Conservation (phyloP, 2,329 filamentous ascomycete species). For the Apiospora pterosperma region DNA sequence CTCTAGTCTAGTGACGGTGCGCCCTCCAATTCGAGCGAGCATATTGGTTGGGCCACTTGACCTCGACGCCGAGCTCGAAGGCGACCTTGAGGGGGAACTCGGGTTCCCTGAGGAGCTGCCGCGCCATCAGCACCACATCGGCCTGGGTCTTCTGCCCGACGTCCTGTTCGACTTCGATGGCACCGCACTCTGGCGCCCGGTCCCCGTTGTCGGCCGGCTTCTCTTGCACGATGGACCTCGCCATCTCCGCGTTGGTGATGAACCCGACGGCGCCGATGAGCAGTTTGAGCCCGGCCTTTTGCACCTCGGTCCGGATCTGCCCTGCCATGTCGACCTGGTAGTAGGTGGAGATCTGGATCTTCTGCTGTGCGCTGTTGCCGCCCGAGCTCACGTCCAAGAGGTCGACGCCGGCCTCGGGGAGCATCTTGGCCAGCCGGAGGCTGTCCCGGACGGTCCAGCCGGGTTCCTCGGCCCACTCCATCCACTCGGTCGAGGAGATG, state of each 20-base stretch:
- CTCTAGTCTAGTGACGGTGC: slow-evolving; percentile 19
- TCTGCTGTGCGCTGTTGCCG: slow-evolving; percentile 62
- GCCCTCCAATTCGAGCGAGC: slow-evolving; percentile 31
- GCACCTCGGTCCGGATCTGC: slow-evolving; percentile 64
- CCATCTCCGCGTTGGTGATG: slow-evolving; percentile 67
- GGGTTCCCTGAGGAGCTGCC: slow-evolving; percentile 80
- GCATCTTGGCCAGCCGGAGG: slow-evolving; percentile 62
- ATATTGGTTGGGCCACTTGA: slow-evolving; percentile 71
- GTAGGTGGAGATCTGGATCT: slow-evolving; percentile 57
- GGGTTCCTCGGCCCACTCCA: slow-evolving; percentile 55
- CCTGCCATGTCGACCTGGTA: slow-evolving; percentile 76
- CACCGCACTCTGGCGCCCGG: slow-evolving; percentile 19
- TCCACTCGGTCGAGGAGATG: slow-evolving; percentile 65
- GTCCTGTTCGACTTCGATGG: slow-evolving; percentile 41
- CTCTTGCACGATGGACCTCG: slow-evolving; percentile 54
- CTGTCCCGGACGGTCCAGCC: slow-evolving; percentile 70
- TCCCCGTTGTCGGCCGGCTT: slow-evolving; percentile 35
- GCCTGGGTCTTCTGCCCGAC: slow-evolving; percentile 40
- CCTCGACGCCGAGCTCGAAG: slow-evolving; percentile 65
- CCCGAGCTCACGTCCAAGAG: slow-evolving; percentile 79
- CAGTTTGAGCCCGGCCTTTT: slow-evolving; percentile 45
- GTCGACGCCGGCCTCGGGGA: slow-evolving; percentile 74
- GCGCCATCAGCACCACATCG: slow-evolving; percentile 71
- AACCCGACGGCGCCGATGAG: slow-evolving; percentile 72
- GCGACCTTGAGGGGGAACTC: slow-evolving; percentile 73